Evolutionary conservation across 176 grass and related monocot species (phyloP), one percentile per base, ranked within the genome.

Genomic region (Dactylis glomerata): DNA sequence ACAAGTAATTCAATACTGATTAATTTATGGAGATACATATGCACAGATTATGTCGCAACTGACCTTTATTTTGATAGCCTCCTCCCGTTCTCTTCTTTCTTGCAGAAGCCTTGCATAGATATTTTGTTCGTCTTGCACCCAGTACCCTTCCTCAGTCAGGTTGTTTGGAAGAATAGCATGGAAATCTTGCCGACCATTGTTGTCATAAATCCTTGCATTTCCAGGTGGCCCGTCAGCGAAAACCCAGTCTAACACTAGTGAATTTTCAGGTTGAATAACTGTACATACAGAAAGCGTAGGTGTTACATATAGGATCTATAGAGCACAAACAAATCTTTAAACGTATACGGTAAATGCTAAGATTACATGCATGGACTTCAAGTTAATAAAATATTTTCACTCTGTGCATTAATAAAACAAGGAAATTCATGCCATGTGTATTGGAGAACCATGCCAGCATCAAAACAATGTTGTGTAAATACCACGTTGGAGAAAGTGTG

Each of bases 171-270:
- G 76, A 82, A 68, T 90, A 81, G 87, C 91, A 86, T 98, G 96
- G 59, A 98, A 98, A 89, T 98, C 96, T 33, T 85, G 36, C 24
- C 66, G 75, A 47, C 68, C 83, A 82, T 98, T 98, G 80, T 98
- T 95, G 68, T 98, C 96, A 64, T 93, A 98, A 69, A 82, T 84
- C n/a, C 77, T 87, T 68, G 96, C 96, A 67, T 83, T 86, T 40
- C 88, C 87, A 45, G 96, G 91, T 46, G 91, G 85, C 0, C 96
- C 96, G 13, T 98, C 87, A 80, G 91, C 91, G 87, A 95, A 89
- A 85, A 95, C 91, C 87, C 92, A 95, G 52, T 95, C 96, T 74
- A 98, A 75, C 42, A 95, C 76, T 38, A 85, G 79, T 65, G 92
- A 85, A 6, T 73, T 80, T 76, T 95, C 76, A 47, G 89, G 96